Evolutionary conservation across 805 yeast genomes (phyloP).

Genomic region (Jamesozyma rosinii): DNA sequence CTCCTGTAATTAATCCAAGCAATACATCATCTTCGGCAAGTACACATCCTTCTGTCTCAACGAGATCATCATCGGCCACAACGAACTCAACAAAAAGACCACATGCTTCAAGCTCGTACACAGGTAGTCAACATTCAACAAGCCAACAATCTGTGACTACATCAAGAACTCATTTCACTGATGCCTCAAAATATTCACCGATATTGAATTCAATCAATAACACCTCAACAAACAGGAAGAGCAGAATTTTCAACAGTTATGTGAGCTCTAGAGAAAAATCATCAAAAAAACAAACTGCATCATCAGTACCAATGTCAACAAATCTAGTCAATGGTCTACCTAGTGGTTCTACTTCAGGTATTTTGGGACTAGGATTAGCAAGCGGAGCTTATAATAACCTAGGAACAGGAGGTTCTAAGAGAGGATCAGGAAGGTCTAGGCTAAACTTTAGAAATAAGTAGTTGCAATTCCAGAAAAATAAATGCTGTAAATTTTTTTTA

Average conservation of each 20-base stretch:
- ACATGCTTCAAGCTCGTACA: not conserved
- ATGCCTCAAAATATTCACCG: constrained; percentile 4
- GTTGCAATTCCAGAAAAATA: not conserved
- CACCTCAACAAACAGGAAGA: constrained; percentile 4
- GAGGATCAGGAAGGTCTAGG: constrained; percentile 2
- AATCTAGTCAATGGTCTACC: constrained; percentile 32
- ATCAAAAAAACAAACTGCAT: constrained; percentile 7
- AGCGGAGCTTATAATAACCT: not conserved
- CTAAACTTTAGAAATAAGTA: constrained; percentile 7
- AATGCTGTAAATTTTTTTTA: too few relatives aligned
- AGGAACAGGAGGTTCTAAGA: not conserved
- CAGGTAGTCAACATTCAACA: not conserved
- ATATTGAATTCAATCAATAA: constrained; percentile 1
- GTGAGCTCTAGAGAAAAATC: constrained; percentile 18
- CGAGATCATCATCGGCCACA: not conserved
- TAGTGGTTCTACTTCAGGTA: constrained; percentile 5
- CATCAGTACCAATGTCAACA: constrained; percentile 26
- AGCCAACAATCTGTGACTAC: constrained; percentile 15
- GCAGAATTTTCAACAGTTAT: constrained; percentile 30
- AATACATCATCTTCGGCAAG: not conserved
- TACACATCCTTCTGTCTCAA: not conserved
- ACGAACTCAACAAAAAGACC: not conserved
- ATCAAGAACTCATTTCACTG: constrained; percentile 17
- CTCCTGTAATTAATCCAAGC: not conserved
- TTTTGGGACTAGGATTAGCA: constrained; percentile 12